Evolutionary conservation across 176 grass and related monocot genomes (phyloP).

Genomic region (Dactylis glomerata): DNA sequence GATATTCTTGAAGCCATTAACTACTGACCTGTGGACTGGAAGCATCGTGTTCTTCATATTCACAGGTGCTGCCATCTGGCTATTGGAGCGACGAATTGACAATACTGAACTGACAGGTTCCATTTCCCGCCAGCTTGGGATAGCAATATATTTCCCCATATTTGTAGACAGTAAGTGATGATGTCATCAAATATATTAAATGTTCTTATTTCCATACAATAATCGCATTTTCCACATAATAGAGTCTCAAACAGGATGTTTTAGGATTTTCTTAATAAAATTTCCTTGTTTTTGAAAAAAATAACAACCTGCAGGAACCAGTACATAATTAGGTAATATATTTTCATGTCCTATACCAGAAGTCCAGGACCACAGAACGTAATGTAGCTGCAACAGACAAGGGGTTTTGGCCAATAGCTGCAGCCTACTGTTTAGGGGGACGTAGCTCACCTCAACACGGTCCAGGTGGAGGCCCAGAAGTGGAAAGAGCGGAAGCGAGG

Average conservation of each 20-base stretch:
- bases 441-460: too few species aligned
- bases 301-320: not conserved
- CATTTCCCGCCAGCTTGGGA: slow-evolving; percentile 42
- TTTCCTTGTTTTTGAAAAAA: not conserved
- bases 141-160: slow-evolving; percentile 49
- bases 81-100: slow-evolving; percentile 27
- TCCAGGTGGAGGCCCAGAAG: too few species aligned
- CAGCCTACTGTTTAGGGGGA: too few species aligned
- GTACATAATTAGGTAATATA: not conserved
- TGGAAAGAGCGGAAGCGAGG: too few species aligned
- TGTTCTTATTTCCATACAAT: not conserved
- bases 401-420: not conserved
- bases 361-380: not conserved
- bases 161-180: slow-evolving; percentile 52
- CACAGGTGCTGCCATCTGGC: slow-evolving; percentile 36
- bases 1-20: slow-evolving; percentile 62
- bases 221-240: not conserved
- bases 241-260: not conserved
- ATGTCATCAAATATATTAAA: not conserved
- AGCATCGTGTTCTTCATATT: slow-evolving; percentile 55
- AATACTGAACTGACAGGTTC: slow-evolving; percentile 38
- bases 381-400: not conserved
- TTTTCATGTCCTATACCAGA: not conserved
- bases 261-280: not conserved
- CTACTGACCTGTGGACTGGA: slow-evolving; percentile 45